phyloP scores from a whole-genome alignment of 495 filamentous ascomycete genomes.

The Sphaerosporella brunnea region DNA sequence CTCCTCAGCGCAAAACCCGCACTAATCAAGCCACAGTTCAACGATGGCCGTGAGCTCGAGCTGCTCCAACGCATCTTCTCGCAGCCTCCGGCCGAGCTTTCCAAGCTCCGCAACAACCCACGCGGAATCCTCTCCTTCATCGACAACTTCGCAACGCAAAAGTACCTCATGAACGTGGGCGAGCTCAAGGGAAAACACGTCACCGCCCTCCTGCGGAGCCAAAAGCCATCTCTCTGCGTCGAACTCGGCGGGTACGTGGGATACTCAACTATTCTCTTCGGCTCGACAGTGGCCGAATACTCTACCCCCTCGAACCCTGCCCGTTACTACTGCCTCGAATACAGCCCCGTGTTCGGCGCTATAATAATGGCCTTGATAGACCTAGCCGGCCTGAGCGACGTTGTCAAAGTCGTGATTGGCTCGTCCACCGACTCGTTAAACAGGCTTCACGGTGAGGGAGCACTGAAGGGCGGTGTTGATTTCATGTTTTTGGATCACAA shows the following conservation, averaged over 20 bases:
- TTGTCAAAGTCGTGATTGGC: slow-evolving; percentile 50
- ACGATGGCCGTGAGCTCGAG: slow-evolving; percentile 56
- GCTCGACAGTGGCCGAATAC: slow-evolving; percentile 38
- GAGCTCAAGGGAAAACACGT: slow-evolving; percentile 52
- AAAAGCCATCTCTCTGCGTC: slow-evolving; percentile 50
- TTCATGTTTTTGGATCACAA: slow-evolving; percentile 60
- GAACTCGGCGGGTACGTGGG: slow-evolving; percentile 72
- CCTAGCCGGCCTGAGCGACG: slow-evolving; percentile 47
- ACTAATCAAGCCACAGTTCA: slow-evolving; percentile 30
- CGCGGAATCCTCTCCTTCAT: slow-evolving; percentile 46
- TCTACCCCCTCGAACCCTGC: slow-evolving; percentile 34
- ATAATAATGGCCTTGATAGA: slow-evolving; percentile 44
- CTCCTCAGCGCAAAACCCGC: too few species aligned
- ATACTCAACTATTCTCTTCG: slow-evolving; percentile 60
- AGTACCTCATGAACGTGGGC: slow-evolving; percentile 67
- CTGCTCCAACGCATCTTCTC: slow-evolving; percentile 50
- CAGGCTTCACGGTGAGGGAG: slow-evolving; percentile 35
- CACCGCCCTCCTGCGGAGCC: slow-evolving; percentile 41
- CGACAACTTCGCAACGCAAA: slow-evolving; percentile 49
- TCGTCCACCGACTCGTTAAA: slow-evolving; percentile 42
- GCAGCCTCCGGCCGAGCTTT: slow-evolving; percentile 34
- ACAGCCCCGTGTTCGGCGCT: slow-evolving; percentile 48
- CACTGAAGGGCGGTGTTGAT: slow-evolving; percentile 38
- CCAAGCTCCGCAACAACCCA: slow-evolving; percentile 46
- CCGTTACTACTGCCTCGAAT: slow-evolving; percentile 46